A percentile compares a stretch with the other conserved stretches of the same genome.
phyloP scores from a whole-genome alignment of 2,329 filamentous ascomycete species.

The Colletotrichum australisinense region DNA sequence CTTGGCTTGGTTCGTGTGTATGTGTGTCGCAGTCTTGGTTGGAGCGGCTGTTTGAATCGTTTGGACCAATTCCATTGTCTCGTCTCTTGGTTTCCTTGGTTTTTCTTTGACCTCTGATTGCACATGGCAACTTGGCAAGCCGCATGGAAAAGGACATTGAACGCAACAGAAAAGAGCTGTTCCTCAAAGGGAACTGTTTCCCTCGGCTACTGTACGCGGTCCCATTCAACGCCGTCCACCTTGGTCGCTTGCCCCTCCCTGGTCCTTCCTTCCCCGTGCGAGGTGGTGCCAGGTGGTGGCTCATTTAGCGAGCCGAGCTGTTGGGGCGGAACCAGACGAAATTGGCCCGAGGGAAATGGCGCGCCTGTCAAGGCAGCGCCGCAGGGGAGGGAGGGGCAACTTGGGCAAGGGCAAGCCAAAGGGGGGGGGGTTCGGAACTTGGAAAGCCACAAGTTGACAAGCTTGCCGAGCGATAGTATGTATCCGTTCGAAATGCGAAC shows the following conservation, averaged over 20 bases:
- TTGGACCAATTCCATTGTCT: background rate
- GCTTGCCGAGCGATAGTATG: background rate
- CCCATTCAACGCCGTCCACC: background rate
- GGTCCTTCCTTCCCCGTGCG: background rate
- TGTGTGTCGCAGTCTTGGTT: background rate
- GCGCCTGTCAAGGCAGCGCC: constrained; percentile 9
- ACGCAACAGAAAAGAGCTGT: no score
- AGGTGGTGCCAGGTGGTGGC: background rate
- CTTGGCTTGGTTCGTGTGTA: background rate
- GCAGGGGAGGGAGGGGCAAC: background rate
- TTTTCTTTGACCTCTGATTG: background rate
- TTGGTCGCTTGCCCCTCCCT: no score
- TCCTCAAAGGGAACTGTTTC: background rate
- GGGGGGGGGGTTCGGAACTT: background rate
- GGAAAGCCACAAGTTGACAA: no score
- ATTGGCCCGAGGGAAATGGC: constrained; percentile 25
- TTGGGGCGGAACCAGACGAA: constrained; percentile 4
- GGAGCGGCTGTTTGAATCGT: background rate
- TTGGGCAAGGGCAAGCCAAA: no score
- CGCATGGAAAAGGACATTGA: background rate
- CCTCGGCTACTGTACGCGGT: background rate
- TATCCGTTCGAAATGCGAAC: background rate
- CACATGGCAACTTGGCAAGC: background rate
- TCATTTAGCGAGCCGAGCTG: constrained; percentile 28
- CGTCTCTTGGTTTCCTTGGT: background rate